Conservation (phyloP, 2,329 filamentous ascomycete species). For the Drechslera avenae region DNA sequence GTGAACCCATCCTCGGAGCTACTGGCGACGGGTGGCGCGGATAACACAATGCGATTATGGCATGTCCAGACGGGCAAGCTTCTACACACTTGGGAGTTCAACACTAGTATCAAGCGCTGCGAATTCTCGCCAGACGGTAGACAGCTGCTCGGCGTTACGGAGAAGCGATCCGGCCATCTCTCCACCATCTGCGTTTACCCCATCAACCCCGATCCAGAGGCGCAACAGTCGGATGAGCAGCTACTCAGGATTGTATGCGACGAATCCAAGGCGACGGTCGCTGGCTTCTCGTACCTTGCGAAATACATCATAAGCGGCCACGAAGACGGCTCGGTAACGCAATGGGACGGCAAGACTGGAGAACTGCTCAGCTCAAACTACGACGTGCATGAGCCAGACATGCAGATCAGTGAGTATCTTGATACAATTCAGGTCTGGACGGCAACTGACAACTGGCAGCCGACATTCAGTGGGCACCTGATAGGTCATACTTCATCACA, state of each 20-base stretch:
- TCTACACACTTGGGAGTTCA: conserved; percentile 97
- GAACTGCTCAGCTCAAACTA: conserved; percentile 78
- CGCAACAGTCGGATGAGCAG: conserved; percentile 83
- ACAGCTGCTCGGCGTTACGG: conserved; percentile 89
- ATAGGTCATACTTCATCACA: conserved; percentile 98
- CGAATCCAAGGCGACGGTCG: conserved; percentile 94
- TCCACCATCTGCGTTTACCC: conserved; percentile 93
- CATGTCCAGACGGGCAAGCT: conserved; percentile 90
- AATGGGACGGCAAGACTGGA: conserved; percentile 90
- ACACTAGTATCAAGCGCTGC: conserved; percentile 94
- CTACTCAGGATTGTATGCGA: conserved; percentile 84
- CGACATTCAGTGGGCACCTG: conserved; percentile 91
- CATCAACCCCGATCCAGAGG: conserved; percentile 81
- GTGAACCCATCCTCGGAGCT: conserved; percentile 90
- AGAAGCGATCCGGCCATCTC: conserved; percentile 97
- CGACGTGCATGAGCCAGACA: conserved; percentile 84
- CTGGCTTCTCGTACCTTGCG: conserved; percentile 91
- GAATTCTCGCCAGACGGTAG: conserved; percentile 96
- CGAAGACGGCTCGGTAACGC: conserved; percentile 90
- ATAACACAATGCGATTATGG: conserved; percentile 98
- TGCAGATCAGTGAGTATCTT: conserved; percentile 64
- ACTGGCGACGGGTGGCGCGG: conserved; percentile 92
- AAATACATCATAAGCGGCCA: conserved; percentile 98
- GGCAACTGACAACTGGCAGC: conserved; percentile 72
- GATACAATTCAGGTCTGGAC: background rate